phyloP scores from a whole-genome alignment of 257 asterid genomes.

The Ballota nigra region DNA sequence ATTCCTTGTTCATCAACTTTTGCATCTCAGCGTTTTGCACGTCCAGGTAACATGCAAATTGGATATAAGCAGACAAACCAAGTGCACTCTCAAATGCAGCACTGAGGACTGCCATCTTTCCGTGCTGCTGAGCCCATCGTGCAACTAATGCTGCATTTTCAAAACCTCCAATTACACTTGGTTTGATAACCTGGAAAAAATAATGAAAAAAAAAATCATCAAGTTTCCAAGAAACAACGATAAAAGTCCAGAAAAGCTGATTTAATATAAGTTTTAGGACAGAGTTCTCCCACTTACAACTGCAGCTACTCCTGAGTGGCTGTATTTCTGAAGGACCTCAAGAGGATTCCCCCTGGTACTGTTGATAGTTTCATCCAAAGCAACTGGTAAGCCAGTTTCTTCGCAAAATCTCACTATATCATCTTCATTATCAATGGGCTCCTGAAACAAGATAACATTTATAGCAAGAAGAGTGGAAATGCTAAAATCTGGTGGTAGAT shows the following conservation, averaged over 20 bases:
- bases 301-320: constrained; percentile 73
- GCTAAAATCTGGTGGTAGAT: not conserved
- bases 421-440: constrained; percentile 72
- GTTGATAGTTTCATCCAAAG: constrained; percentile 89
- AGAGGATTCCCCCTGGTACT: constrained; percentile 42
- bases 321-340: constrained; percentile 57
- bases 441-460: constrained; percentile 43
- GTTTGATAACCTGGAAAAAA: constrained; percentile 80
- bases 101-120: constrained; percentile 78
- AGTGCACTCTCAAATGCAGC: constrained; percentile 86
- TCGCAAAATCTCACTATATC: constrained; percentile 77
- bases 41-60: constrained; percentile 71
- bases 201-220: not conserved
- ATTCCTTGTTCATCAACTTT: constrained; percentile 44
- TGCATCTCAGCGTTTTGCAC: constrained; percentile 59
- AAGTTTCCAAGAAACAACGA: not conserved
- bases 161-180: constrained; percentile 87
- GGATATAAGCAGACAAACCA: constrained; percentile 78
- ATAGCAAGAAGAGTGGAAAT: not conserved
- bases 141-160: constrained; percentile 80
- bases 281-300: constrained; percentile 48
- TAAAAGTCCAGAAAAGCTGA: not conserved
- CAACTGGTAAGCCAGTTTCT: constrained; percentile 89
- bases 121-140: constrained; percentile 91
- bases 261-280: not conserved